Conservation (phyloP, 116 monocot genomes). For the Cymodocea nodosa region DNA sequence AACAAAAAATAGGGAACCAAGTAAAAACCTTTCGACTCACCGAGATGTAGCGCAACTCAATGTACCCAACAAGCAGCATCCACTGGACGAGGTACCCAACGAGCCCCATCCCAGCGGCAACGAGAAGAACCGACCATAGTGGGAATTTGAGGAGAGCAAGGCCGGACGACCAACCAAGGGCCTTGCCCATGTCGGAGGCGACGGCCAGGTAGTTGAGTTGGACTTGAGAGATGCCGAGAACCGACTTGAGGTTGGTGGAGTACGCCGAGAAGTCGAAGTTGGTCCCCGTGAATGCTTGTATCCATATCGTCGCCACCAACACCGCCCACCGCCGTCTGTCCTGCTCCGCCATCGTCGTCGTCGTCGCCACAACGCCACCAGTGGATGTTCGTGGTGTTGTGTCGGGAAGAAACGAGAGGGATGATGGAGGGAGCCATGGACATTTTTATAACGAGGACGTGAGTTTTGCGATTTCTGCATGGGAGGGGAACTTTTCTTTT, state of each 20-base stretch:
- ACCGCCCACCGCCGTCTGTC: conserved; percentile 18
- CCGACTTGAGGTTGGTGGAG: conserved; percentile 33
- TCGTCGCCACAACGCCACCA: too few relatives aligned
- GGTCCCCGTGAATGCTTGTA: conserved; percentile 36
- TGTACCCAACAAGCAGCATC: conserved; percentile 14
- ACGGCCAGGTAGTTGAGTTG: conserved; percentile 44
- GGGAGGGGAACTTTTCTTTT: too few relatives aligned
- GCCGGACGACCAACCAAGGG: conserved; percentile 35
- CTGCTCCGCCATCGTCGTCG: background rate
- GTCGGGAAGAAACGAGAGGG: too few relatives aligned
- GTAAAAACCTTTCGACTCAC: conserved; percentile 3
- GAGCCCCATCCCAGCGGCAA: conserved; percentile 21
- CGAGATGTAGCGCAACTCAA: conserved; percentile 13
- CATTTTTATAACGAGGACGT: too few relatives aligned
- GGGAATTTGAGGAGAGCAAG: conserved; percentile 19
- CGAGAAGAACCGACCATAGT: conserved; percentile 17
- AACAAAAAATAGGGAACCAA: background rate
- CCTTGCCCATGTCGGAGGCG: conserved; percentile 40
- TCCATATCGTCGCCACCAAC: conserved; percentile 37
- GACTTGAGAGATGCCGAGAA: conserved; percentile 28
- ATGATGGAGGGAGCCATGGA: too few relatives aligned
- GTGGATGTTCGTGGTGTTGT: too few relatives aligned
- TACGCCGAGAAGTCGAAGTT: conserved; percentile 44
- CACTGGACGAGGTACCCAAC: conserved; percentile 34
- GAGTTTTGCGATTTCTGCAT: too few relatives aligned